Conservation (phyloP, 176 grass and related monocot genomes). For the Zizania latifolia region DNA sequence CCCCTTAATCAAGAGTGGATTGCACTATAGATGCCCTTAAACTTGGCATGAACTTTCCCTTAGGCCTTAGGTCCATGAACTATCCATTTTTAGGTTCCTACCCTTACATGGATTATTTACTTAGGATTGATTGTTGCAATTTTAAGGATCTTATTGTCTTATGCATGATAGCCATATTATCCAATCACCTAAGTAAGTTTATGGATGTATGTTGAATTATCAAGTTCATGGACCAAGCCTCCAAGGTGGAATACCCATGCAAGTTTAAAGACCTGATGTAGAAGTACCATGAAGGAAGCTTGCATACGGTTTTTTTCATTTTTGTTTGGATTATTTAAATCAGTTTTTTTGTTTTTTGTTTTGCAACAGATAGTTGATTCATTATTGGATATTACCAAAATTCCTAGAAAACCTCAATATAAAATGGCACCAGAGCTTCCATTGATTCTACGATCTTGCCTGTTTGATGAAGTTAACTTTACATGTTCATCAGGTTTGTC, state of each 20-base stretch:
- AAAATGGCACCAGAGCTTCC: slow-evolving; percentile 87
- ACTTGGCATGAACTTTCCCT: not conserved
- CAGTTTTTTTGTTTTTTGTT: not conserved
- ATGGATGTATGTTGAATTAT: not conserved
- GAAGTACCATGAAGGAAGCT: not conserved
- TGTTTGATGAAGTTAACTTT: slow-evolving; percentile 64
- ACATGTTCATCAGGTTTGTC: slow-evolving; percentile 76
- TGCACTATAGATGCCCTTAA: not conserved
- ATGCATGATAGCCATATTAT: not conserved
- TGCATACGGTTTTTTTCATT: not conserved
- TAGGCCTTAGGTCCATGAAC: not conserved
- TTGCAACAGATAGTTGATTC: slow-evolving; percentile 69
- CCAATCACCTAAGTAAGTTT: slow-evolving; percentile 4
- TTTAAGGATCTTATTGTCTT: not conserved
- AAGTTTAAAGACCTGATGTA: not conserved
- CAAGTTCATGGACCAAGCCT: not conserved
- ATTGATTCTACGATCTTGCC: slow-evolving; percentile 65
- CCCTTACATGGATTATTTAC: not conserved
- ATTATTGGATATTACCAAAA: slow-evolving; percentile 65
- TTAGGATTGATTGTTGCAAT: not conserved
- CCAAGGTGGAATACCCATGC: not conserved
- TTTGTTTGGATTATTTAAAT: slow-evolving; percentile 32
- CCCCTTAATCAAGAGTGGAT: not conserved
- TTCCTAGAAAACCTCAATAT: slow-evolving; percentile 86
- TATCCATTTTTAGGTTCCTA: not conserved